A percentile compares a stretch with the other conserved stretches of the same genome.
phyloP scores from a whole-genome alignment of 495 filamentous ascomycete species.

The Talaromyces liani region DNA sequence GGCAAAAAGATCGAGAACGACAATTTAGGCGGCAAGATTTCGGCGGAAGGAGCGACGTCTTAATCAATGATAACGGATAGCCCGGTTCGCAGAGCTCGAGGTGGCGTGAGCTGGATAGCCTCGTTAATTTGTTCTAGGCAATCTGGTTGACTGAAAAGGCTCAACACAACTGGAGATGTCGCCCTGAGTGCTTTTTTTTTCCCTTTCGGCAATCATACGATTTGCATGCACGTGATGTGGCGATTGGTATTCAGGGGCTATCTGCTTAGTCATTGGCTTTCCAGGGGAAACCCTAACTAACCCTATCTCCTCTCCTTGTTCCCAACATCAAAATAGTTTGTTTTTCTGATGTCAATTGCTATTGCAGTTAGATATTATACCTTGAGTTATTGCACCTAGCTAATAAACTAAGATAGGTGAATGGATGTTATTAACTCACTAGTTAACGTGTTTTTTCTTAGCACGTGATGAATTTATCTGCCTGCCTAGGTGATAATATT shows the following conservation, averaged over 20 bases:
- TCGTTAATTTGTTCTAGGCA: neutral
- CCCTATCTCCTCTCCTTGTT: neutral
- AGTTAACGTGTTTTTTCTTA: neutral
- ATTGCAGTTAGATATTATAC: neutral
- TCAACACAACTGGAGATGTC: neutral
- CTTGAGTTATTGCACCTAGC: neutral
- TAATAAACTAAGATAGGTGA: too few relatives aligned
- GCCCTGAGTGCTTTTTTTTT: neutral
- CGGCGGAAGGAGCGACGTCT: neutral
- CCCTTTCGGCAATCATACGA: neutral
- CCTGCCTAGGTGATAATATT: neutral
- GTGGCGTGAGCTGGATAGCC: neutral
- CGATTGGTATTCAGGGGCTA: constrained; percentile 1
- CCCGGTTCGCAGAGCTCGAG: neutral
- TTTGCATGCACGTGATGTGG: neutral
- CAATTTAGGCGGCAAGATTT: neutral
- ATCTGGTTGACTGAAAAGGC: neutral
- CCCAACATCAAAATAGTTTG: neutral
- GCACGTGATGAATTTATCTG: neutral
- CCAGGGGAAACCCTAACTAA: neutral
- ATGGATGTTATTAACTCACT: too few relatives aligned
- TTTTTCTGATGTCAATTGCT: neutral
- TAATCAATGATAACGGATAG: neutral
- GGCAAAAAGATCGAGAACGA: neutral
- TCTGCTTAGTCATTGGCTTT: neutral